phyloP scores from a whole-genome alignment of 805 yeast species.

The Starmera caribaea region DNA sequence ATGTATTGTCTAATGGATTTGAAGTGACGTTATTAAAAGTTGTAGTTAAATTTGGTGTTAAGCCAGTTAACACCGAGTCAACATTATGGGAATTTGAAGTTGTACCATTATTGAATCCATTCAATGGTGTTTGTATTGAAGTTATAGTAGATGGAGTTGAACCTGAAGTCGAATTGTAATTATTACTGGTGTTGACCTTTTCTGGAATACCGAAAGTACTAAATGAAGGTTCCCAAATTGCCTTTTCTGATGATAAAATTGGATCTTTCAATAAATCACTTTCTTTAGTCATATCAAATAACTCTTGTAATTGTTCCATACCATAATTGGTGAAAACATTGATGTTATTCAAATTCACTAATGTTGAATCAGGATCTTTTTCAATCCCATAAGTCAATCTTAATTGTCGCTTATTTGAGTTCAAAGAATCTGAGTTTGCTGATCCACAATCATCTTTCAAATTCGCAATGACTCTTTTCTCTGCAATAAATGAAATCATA shows the following conservation, averaged over 20 bases:
- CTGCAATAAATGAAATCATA: conserved; percentile 12
- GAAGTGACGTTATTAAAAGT: no score
- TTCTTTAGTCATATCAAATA: neutral
- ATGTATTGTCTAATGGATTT: no score
- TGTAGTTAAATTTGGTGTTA: no score
- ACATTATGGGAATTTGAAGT: no score
- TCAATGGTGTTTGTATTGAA: neutral
- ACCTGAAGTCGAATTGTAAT: neutral
- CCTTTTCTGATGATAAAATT: conserved; percentile 5
- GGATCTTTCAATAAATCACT: conserved; percentile 8
- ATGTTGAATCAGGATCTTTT: neutral
- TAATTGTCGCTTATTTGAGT: conserved; percentile 2
- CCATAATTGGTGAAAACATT: conserved; percentile 9
- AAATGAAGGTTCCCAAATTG: conserved; percentile 15
- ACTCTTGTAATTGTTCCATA: conserved; percentile 2
- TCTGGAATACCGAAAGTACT: neutral
- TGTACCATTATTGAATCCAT: neutral
- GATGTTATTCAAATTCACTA: conserved; percentile 11
- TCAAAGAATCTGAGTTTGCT: conserved; percentile 5
- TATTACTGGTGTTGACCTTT: neutral
- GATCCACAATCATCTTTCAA: conserved; percentile 8
- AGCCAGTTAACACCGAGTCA: no score
- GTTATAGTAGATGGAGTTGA: neutral
- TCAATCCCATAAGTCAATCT: neutral
- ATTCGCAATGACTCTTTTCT: conserved; percentile 5